Percentiles rank a stretch among this genome's conserved stretches.
Conservation (phyloP, 495 filamentous ascomycete species). For the Hypoxylon fragiforme region DNA sequence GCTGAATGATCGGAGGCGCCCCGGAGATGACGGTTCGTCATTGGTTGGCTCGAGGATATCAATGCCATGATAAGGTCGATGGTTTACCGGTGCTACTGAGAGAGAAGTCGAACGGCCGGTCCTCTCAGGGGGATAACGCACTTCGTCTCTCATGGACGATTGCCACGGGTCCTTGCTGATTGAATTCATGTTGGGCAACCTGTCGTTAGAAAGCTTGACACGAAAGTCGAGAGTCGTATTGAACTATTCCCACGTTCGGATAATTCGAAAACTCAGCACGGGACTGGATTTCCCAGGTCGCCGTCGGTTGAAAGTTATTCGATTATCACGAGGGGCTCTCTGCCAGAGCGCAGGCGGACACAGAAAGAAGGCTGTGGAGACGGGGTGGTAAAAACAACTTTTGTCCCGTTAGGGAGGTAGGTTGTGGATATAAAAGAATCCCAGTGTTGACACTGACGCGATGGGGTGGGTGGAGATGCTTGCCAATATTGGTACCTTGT, state of each 20-base stretch:
- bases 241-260: constrained; percentile 14
- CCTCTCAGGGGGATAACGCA: constrained; percentile 13
- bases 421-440: constrained; percentile 37
- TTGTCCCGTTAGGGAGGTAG: constrained; percentile 32
- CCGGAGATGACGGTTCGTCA: constrained; percentile 58
- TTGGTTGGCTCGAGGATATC: constrained; percentile 52
- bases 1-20: constrained; percentile 55
- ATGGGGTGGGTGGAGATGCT: constrained; percentile 34
- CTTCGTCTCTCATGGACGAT: constrained; percentile 8
- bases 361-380: constrained; percentile 31
- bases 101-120: constrained; percentile 17
- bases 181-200: constrained; percentile 27
- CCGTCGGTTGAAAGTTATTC: constrained; percentile 11
- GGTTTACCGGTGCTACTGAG: constrained; percentile 11
- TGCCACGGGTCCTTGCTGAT: constrained; percentile 27
- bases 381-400: constrained; percentile 26
- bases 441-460: constrained; percentile 33
- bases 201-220: too few relatives aligned
- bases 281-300: constrained; percentile 18
- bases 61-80: constrained; percentile 35
- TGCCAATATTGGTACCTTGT: constrained; percentile 32
- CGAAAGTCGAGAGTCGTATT: constrained; percentile 1
- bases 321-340: constrained; percentile 30
- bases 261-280: constrained; percentile 23
- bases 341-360: constrained; percentile 22